These are phyloP conservation scores for Angomonas desouzai DNA, from an alignment of 208 protist species.

Conservation along the genomic window DNA sequence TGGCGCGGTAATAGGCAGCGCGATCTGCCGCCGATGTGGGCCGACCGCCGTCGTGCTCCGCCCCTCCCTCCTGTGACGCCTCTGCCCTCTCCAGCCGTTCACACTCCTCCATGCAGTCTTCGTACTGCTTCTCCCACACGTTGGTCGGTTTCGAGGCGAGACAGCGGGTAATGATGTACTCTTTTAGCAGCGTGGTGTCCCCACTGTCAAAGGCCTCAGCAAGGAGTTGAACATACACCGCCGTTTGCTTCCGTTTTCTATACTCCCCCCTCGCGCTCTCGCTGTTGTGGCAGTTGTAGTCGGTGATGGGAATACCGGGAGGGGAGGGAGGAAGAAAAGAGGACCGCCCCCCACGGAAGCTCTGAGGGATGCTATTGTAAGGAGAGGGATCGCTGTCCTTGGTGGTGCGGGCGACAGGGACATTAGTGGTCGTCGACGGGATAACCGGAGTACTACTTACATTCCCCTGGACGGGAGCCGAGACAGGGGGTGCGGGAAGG, in stretches of 20 bases:
- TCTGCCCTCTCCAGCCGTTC: not conserved
- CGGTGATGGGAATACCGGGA: not conserved
- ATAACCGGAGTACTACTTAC: too few relatives aligned
- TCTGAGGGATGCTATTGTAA: too few relatives aligned
- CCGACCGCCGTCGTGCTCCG: too few relatives aligned
- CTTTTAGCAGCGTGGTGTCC: conserved; percentile 31
- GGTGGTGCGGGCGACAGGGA: too few relatives aligned
- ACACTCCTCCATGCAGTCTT: not conserved
- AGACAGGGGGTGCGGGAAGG: not conserved
- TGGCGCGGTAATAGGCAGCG: conserved; percentile 10
- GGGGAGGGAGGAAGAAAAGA: not conserved
- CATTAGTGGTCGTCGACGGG: too few relatives aligned
- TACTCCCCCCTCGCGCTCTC: not conserved
- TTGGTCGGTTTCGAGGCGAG: conserved; percentile 9
- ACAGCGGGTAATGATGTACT: conserved; percentile 32
- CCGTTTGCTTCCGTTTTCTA: conserved; percentile 14
- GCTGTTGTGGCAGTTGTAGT: not conserved
- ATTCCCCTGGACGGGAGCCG: too few relatives aligned
- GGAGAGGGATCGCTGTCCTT: too few relatives aligned
- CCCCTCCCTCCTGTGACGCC: too few relatives aligned
- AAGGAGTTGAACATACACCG: conserved; percentile 36
- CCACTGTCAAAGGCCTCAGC: conserved; percentile 61
- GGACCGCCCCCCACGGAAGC: too few relatives aligned
- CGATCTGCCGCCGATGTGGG: conserved; percentile 5
- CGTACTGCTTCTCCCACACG: conserved; percentile 3